phyloP scores from a whole-genome alignment of 148 eudicot species.

The Tetragonia tetragonoides region DNA sequence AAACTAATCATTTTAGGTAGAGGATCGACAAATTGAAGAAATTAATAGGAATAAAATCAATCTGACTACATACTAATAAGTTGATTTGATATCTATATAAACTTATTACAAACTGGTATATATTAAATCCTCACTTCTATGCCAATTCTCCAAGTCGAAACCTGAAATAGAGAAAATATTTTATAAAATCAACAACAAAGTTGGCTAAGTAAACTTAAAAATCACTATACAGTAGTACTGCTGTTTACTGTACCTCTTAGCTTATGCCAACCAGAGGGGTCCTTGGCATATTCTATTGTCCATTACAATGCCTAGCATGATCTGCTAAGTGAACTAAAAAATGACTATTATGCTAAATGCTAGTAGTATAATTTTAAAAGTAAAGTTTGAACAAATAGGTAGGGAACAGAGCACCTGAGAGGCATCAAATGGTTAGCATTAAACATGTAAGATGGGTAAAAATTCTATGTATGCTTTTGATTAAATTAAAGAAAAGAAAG shows the following conservation, averaged over 20 bases:
- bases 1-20: no score
- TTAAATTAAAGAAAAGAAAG: conserved; percentile 46
- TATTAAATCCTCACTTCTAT: no score
- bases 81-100: no score
- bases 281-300: background rate
- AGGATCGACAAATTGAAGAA: no score
- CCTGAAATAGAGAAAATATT: no score
- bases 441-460: conserved; percentile 30
- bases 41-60: no score
- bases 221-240: no score
- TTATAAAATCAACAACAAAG: no score
- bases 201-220: no score
- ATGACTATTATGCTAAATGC: background rate
- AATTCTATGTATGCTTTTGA: conserved; percentile 44
- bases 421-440: conserved; percentile 32
- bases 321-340: conserved; percentile 9
- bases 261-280: background rate
- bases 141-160: no score
- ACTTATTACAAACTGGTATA: no score
- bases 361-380: background rate
- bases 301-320: conserved; percentile 19
- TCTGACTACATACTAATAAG: no score
- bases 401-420: conserved; percentile 23
- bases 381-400: conserved; percentile 15
- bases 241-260: background rate